phyloP scores from a whole-genome alignment of 352 stramenopile genomes.

The Phytophthora sp. region DNA sequence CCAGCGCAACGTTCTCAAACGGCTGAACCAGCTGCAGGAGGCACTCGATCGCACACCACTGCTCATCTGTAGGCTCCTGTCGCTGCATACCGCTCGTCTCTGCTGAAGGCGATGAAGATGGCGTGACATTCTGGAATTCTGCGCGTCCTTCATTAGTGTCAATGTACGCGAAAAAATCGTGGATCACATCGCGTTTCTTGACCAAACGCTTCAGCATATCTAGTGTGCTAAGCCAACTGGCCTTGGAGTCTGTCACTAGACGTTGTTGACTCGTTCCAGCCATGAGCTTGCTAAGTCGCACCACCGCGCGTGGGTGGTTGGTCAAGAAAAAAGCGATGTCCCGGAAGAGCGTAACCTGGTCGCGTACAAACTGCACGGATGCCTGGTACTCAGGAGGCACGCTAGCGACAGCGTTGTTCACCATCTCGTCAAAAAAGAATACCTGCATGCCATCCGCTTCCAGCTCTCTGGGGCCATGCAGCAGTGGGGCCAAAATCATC shows the following conservation, averaged over 20 bases:
- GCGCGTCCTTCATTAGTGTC: conserved; percentile 44
- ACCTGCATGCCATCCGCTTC: conserved; percentile 46
- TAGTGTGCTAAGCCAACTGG: conserved; percentile 53
- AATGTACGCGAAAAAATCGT: conserved; percentile 52
- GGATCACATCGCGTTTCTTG: conserved; percentile 48
- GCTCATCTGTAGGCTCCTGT: conserved; percentile 35
- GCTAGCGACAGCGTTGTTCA: conserved; percentile 44
- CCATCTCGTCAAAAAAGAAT: conserved; percentile 53
- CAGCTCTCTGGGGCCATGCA: conserved; percentile 42
- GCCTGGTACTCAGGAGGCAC: conserved; percentile 44
- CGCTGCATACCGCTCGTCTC: conserved; percentile 18
- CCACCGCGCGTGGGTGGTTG: conserved; percentile 49
- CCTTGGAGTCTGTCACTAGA: conserved; percentile 49
- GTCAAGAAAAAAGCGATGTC: conserved; percentile 54
- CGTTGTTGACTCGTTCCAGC: conserved; percentile 42
- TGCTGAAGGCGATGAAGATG: conserved; percentile 15
- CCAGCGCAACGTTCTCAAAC: conserved; percentile 53
- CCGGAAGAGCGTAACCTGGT: conserved; percentile 46
- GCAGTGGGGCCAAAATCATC: conserved; percentile 49
- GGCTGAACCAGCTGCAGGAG: conserved; percentile 48
- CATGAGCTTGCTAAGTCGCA: conserved; percentile 49
- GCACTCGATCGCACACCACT: conserved; percentile 54
- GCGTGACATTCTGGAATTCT: conserved; percentile 42
- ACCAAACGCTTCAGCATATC: conserved; percentile 57
- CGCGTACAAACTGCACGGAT: conserved; percentile 42